These are phyloP conservation scores for Candida morakotiae DNA, from an alignment of 805 yeast species.

Conservation along the genomic window DNA sequence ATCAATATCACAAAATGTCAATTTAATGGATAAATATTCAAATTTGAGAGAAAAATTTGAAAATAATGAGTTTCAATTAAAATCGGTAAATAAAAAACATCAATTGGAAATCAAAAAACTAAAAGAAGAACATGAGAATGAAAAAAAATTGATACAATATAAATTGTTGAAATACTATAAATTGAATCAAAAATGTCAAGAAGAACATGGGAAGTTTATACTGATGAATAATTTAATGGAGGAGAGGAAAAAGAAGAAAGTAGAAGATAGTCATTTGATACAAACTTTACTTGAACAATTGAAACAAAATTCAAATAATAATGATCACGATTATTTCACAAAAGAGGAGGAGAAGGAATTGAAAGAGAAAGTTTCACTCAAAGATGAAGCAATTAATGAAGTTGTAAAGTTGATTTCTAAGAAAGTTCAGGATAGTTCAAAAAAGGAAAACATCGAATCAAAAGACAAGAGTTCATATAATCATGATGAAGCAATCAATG, in stretches of 20 bases:
- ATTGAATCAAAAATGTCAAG: conserved; percentile 1
- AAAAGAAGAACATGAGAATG: background rate
- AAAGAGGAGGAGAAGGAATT: too few relatives aligned
- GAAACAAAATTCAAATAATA: too few relatives aligned
- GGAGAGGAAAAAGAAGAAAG: too few relatives aligned
- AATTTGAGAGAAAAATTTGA: background rate
- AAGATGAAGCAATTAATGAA: too few relatives aligned
- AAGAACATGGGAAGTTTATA: conserved; percentile 1
- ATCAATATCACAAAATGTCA: background rate
- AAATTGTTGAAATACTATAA: conserved; percentile 3
- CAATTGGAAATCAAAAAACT: background rate
- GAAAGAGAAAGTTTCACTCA: too few relatives aligned
- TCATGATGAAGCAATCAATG: background rate
- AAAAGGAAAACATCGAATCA: too few relatives aligned
- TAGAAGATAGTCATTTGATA: background rate
- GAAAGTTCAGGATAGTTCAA: too few relatives aligned
- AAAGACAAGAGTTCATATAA: too few relatives aligned
- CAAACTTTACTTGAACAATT: too few relatives aligned
- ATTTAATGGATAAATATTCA: background rate
- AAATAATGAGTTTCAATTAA: background rate
- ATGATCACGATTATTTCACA: too few relatives aligned
- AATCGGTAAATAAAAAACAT: background rate
- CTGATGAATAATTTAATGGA: too few relatives aligned
- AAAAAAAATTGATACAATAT: background rate
- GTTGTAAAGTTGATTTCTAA: too few relatives aligned